These are phyloP conservation scores for Chionographis japonica DNA, from an alignment of 106 monocot species.

Conservation along the genomic window DNA sequence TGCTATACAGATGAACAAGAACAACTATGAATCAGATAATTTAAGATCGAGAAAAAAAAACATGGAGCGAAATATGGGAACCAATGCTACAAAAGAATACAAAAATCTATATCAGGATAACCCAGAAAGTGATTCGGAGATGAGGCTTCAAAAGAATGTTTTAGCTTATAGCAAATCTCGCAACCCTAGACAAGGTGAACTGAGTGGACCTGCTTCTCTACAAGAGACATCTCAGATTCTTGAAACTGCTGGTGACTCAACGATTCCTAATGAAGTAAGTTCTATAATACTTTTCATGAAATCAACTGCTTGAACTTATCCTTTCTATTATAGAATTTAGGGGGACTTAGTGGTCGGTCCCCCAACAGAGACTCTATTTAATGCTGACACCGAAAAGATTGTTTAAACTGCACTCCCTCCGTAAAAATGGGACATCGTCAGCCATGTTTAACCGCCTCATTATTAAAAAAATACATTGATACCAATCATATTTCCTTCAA, in stretches of 20 bases:
- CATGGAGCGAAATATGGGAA: slow-evolving; percentile 12
- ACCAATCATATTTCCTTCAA: too few relatives aligned
- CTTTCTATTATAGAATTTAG: too few relatives aligned
- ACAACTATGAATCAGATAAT: slow-evolving; percentile 25
- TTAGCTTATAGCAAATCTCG: slow-evolving; percentile 22
- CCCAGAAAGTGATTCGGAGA: slow-evolving; percentile 36
- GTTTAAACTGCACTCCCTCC: too few relatives aligned
- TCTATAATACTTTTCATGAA: neutral
- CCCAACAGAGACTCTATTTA: too few relatives aligned
- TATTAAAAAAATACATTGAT: too few relatives aligned
- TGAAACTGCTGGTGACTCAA: slow-evolving; percentile 32
- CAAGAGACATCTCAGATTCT: slow-evolving; percentile 26
- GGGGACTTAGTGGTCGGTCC: too few relatives aligned
- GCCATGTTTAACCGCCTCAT: neutral
- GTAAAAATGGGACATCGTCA: too few relatives aligned
- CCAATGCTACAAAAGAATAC: slow-evolving; percentile 8
- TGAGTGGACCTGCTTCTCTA: slow-evolving; percentile 8
- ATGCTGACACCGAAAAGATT: too few relatives aligned
- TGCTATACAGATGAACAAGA: slow-evolving; percentile 16
- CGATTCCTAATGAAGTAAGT: slow-evolving; percentile 67
- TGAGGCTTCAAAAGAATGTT: slow-evolving; percentile 30
- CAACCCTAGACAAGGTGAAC: slow-evolving; percentile 18
- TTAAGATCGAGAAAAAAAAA: slow-evolving; percentile 31
- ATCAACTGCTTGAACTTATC: neutral
- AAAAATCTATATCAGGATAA: slow-evolving; percentile 13